phyloP scores from a whole-genome alignment of 2,329 filamentous ascomycete genomes.

The Pyrenophora graminea region DNA sequence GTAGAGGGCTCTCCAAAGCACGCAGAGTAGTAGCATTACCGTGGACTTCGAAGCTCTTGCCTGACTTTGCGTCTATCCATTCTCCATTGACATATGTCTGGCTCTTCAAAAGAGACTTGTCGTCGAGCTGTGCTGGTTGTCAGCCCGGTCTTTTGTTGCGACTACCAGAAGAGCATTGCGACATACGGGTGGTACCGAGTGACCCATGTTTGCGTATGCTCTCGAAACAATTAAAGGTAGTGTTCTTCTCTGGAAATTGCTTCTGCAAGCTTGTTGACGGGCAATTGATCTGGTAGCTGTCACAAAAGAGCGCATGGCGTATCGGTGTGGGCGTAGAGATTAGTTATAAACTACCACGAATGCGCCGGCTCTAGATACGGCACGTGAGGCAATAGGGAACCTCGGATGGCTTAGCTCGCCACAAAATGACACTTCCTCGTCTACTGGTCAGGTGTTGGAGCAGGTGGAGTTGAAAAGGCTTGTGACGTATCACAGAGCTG shows the following conservation, averaged over 20 bases:
- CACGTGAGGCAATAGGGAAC: conserved; percentile 4
- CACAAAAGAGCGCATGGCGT: conserved; percentile 41
- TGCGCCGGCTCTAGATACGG: conserved; percentile 3
- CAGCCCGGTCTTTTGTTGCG: conserved; percentile 8
- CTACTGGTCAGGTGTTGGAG: neutral
- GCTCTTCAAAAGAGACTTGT: conserved; percentile 73
- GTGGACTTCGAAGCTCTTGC: conserved; percentile 85
- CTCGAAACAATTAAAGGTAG: conserved; percentile 44
- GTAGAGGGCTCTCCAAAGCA: neutral
- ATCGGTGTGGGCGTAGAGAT: neutral
- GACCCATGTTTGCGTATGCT: conserved; percentile 50
- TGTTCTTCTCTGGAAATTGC: conserved; percentile 37
- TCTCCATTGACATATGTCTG: conserved; percentile 88
- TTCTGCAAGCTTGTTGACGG: conserved; percentile 35
- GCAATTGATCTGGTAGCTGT: conserved; percentile 39
- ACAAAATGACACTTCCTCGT: conserved; percentile 9
- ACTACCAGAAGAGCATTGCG: neutral
- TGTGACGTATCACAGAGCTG: conserved; percentile 18
- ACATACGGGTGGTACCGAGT: conserved; percentile 49
- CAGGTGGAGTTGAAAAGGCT: conserved; percentile 1
- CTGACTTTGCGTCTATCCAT: conserved; percentile 84
- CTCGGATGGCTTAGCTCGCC: conserved; percentile 1
- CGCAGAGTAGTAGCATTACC: conserved; percentile 40
- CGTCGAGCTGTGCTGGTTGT: conserved; percentile 49
- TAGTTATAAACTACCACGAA: conserved; percentile 7